Evolutionary conservation across 352 stramenopile genomes (phyloP).

Genomic region (Thalassiosira sp.): DNA sequence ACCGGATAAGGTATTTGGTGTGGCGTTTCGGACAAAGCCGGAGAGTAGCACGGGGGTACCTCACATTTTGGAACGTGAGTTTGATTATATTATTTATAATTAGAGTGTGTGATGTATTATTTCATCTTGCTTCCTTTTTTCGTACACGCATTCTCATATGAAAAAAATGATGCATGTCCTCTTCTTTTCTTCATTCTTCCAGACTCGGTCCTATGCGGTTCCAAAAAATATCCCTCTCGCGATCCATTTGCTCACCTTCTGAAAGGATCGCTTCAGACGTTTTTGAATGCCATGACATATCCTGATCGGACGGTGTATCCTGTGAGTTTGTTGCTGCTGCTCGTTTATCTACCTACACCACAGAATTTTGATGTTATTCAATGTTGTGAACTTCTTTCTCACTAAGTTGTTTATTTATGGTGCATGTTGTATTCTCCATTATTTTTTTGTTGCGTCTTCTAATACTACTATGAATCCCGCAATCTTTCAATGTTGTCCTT

Average conservation of each 20-base stretch:
- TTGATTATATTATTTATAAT: neutral
- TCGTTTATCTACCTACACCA: no score
- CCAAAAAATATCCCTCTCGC: conserved; percentile 92
- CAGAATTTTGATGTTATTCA: no score
- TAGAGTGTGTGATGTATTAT: neutral
- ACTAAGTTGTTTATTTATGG: neutral
- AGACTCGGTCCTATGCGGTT: conserved; percentile 88
- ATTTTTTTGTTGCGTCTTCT: no score
- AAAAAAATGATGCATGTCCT: neutral
- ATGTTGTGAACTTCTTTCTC: neutral
- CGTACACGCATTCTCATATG: no score
- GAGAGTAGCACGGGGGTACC: conserved; percentile 90
- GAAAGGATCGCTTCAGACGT: conserved; percentile 96
- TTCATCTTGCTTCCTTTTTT: no score
- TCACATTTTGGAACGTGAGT: conserved; percentile 91
- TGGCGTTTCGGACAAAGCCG: conserved; percentile 94
- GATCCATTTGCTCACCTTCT: conserved; percentile 98
- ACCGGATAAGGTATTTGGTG: conserved; percentile 86
- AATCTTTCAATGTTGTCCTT: conserved; percentile 6
- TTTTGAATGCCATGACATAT: conserved; percentile 96
- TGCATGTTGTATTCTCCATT: neutral
- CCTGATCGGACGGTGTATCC: conserved; percentile 96
- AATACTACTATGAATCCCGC: neutral
- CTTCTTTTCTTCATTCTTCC: conserved; percentile 52
- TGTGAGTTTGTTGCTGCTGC: no score